Evolutionary conservation across 129 eudicot species (phyloP).

Genomic region (Flaveria robusta): DNA sequence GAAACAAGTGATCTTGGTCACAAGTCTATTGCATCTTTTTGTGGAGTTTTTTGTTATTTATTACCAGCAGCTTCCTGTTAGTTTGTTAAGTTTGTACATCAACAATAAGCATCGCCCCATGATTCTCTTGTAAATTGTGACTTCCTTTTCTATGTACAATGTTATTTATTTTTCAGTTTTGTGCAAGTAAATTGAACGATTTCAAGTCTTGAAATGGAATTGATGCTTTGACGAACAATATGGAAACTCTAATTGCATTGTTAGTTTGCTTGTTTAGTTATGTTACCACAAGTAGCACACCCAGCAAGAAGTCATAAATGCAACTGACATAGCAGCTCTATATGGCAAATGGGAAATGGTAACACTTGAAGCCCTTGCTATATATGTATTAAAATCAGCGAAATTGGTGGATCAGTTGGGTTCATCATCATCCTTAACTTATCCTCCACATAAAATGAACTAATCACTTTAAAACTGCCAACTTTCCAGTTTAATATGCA

Average conservation of each 20-base stretch:
- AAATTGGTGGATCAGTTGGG: too few relatives aligned
- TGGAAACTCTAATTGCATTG: too few relatives aligned
- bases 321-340: too few relatives aligned
- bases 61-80: constrained; percentile 34
- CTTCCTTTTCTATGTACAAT: constrained; percentile 30
- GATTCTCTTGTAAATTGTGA: constrained; percentile 34
- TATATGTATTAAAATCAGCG: too few relatives aligned
- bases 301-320: too few relatives aligned
- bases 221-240: too few relatives aligned
- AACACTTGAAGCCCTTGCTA: background rate
- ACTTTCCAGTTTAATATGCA: background rate
- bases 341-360: background rate
- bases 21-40: constrained; percentile 28
- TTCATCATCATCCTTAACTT: too few relatives aligned
- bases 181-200: constrained; percentile 16
- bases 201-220: background rate
- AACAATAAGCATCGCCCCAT: constrained; percentile 26
- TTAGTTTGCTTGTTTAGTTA: too few relatives aligned
- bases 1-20: constrained; percentile 29
- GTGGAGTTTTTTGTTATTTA: constrained; percentile 32
- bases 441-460: too few relatives aligned
- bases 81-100: constrained; percentile 47
- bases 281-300: too few relatives aligned
- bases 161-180: constrained; percentile 21
- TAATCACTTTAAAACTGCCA: background rate